A percentile compares a stretch with the other conserved stretches of the same genome.
phyloP scores from a whole-genome alignment of 2,329 filamentous ascomycete genomes.

The Fusarium nodosum region DNA sequence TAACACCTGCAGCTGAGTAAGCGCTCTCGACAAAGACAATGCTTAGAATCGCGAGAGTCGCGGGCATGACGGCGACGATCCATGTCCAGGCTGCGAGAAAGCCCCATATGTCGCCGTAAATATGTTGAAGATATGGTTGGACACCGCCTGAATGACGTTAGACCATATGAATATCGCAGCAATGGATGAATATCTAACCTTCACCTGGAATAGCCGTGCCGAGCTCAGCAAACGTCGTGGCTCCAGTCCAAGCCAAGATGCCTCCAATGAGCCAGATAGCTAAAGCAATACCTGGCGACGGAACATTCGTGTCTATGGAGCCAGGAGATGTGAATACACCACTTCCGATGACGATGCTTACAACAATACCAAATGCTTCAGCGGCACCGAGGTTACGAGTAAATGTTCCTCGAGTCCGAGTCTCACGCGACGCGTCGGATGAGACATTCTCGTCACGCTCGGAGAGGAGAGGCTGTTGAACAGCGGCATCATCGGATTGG shows the following conservation, averaged over 20 bases:
- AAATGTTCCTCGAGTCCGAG: conserved; percentile 50
- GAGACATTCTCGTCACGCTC: conserved; percentile 16
- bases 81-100: conserved; percentile 76
- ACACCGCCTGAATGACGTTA: conserved; percentile 63
- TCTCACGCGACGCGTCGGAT: conserved; percentile 13
- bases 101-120: conserved; percentile 72
- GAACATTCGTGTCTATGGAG: conserved; percentile 73
- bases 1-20: conserved; percentile 65
- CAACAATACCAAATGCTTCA: conserved; percentile 70
- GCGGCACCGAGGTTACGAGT: conserved; percentile 61
- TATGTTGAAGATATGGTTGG: conserved; percentile 72
- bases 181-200: conserved; percentile 52
- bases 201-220: conserved; percentile 74
- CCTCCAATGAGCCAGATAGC: conserved; percentile 73
- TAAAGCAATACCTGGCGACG: conserved; percentile 70
- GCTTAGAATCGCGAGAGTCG: conserved; percentile 72
- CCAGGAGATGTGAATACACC: conserved; percentile 76
- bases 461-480: conserved; percentile 37
- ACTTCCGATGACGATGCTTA: conserved; percentile 74
- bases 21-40: conserved; percentile 74
- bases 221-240: conserved; percentile 72
- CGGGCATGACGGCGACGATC: conserved; percentile 74
- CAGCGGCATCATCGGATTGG: conserved; percentile 12
- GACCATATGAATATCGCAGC: not conserved
- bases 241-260: conserved; percentile 73